phyloP scores from a whole-genome alignment of 1,139 yeast species.

The Pichia kudriavzevii region DNA sequence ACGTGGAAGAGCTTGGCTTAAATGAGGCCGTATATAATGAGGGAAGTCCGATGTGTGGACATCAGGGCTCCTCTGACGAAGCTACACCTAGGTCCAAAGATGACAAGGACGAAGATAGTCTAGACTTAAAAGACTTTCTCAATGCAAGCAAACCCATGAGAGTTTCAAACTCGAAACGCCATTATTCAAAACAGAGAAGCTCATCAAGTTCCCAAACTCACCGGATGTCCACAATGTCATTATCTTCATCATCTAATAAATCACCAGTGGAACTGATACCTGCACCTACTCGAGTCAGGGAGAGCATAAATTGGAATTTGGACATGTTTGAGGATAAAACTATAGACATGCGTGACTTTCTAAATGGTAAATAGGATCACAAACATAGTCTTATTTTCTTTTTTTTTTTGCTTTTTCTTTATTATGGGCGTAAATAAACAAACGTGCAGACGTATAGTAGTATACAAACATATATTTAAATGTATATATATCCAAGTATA shows the following conservation, averaged over 20 bases:
- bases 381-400: not conserved
- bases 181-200: not conserved
- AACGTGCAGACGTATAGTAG: too few species aligned
- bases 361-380: conserved; percentile 1
- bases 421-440: not conserved
- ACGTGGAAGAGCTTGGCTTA: not conserved
- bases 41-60: conserved; percentile 1
- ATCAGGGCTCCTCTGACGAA: not conserved
- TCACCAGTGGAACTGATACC: too few species aligned
- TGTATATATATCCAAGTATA: too few species aligned
- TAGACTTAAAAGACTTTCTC: conserved; percentile 6
- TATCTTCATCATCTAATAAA: conserved; percentile 1
- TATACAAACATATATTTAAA: too few species aligned
- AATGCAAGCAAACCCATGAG: not conserved
- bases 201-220: not conserved
- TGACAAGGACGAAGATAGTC: conserved; percentile 3
- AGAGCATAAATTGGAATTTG: conserved; percentile 10
- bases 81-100: too few species aligned
- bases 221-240: too few species aligned
- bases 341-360: conserved; percentile 9
- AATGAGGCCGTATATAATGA: not conserved
- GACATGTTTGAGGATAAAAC: conserved; percentile 8
- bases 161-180: not conserved
- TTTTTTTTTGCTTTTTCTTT: not conserved
- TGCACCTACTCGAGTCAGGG: too few species aligned